A percentile compares a stretch with the other conserved stretches of the same genome.
Conservation (phyloP, 768 basidiomycete species). For the Leucosporidium scottii region DNA sequence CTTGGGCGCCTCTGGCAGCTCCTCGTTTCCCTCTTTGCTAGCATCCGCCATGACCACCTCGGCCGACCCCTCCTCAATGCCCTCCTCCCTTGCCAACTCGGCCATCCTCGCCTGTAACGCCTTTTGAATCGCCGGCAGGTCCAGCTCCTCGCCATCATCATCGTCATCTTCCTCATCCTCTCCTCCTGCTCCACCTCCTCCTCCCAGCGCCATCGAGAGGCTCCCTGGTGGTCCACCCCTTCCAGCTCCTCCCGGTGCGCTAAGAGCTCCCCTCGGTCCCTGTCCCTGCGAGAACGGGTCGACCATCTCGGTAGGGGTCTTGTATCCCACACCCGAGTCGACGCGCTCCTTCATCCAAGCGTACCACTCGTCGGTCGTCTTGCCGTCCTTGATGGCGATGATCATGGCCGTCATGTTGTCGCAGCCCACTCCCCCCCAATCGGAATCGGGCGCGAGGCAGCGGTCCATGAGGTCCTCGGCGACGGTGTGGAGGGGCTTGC, state of each 20-base stretch:
- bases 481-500: slow-evolving; percentile 71
- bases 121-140: slow-evolving; percentile 32
- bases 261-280: background rate
- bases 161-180: slow-evolving; percentile 24
- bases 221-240: background rate
- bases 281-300: slow-evolving; percentile 49
- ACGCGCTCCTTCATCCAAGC: slow-evolving; percentile 79
- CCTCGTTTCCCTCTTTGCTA: slow-evolving; percentile 51
- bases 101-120: slow-evolving; percentile 37
- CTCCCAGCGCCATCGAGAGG: slow-evolving; percentile 8
- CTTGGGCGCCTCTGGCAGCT: slow-evolving; percentile 38
- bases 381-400: slow-evolving; percentile 76
- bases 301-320: slow-evolving; percentile 67
- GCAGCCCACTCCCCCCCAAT: slow-evolving; percentile 89
- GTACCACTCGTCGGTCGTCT: slow-evolving; percentile 88
- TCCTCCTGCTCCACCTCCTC: slow-evolving; percentile 8
- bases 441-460: slow-evolving; percentile 88
- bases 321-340: slow-evolving; percentile 63
- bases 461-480: slow-evolving; percentile 83
- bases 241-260: background rate
- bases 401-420: slow-evolving; percentile 98
- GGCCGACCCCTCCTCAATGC: slow-evolving; percentile 43
- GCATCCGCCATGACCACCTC: slow-evolving; percentile 40
- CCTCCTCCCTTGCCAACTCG: slow-evolving; percentile 52
- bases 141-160: slow-evolving; percentile 37